phyloP scores from a whole-genome alignment of 371 early-diverging fungal genomes.

The Rhizopus stolonifer region DNA sequence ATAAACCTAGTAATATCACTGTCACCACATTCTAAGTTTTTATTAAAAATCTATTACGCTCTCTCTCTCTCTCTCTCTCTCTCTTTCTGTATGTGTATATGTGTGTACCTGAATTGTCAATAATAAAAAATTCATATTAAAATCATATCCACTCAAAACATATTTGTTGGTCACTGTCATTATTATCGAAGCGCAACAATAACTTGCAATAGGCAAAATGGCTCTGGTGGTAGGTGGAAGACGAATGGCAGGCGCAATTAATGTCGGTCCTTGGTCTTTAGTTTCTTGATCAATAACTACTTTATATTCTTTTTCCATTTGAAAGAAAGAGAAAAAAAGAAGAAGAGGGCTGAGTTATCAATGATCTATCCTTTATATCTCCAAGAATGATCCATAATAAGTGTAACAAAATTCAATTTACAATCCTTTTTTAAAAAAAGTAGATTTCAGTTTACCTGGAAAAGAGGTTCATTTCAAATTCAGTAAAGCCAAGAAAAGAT shows the following conservation, averaged over 20 bases:
- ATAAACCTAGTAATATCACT: slow-evolving; percentile 38
- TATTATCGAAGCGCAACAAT: slow-evolving; percentile 85
- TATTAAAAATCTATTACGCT: too few relatives aligned
- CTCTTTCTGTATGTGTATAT: too few relatives aligned
- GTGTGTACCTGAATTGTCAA: slow-evolving; percentile 86
- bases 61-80: too few relatives aligned
- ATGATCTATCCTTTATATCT: too few relatives aligned
- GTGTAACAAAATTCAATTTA: too few relatives aligned
- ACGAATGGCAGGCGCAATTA: slow-evolving; percentile 41
- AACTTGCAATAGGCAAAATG: slow-evolving; percentile 75
- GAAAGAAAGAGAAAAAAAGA: too few relatives aligned
- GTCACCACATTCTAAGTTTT: slow-evolving; percentile 36
- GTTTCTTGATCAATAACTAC: slow-evolving; percentile 30
- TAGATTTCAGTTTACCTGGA: too few relatives aligned
- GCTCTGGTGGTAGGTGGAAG: slow-evolving; percentile 47
- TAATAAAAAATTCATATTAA: slow-evolving; percentile 89
- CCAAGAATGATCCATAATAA: too few relatives aligned
- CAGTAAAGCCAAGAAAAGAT: too few relatives aligned
- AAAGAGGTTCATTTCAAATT: too few relatives aligned
- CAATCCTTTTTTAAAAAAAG: too few relatives aligned
- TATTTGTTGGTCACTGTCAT: slow-evolving; percentile 96
- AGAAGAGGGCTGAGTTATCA: too few relatives aligned
- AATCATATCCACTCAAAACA: slow-evolving; percentile 81
- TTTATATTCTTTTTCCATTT: slow-evolving; percentile 20
- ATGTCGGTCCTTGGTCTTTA: slow-evolving; percentile 12